Conservation (phyloP, 2,329 filamentous ascomycete genomes). For the Calonectria leucothoes region DNA sequence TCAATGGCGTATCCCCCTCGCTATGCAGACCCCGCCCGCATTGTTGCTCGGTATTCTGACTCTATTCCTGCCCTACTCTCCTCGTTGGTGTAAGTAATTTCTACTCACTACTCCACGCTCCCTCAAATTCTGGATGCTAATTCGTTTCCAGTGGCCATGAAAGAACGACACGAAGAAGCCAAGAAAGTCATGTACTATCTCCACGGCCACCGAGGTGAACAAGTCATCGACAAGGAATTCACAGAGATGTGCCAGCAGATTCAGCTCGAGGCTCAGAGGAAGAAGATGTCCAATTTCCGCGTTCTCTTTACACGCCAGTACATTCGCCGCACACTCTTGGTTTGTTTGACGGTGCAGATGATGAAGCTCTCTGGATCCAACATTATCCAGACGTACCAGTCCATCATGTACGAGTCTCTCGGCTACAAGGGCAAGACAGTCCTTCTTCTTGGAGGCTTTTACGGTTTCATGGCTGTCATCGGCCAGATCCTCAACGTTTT, state of each 20-base stretch:
- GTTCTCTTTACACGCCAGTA: constrained; percentile 44
- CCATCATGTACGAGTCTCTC: constrained; percentile 53
- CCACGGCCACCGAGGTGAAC: constrained; percentile 16
- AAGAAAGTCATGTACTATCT: constrained; percentile 23
- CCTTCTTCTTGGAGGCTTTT: constrained; percentile 60
- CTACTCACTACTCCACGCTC: no score
- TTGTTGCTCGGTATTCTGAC: constrained; percentile 35
- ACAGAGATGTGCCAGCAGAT: constrained; percentile 24
- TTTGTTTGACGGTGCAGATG: constrained; percentile 45
- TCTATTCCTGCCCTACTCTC: constrained; percentile 40
- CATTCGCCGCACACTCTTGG: constrained; percentile 41
- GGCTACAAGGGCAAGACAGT: constrained; percentile 60
- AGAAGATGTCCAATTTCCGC: constrained; percentile 5
- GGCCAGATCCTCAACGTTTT: constrained; percentile 47
- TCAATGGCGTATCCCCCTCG: constrained; percentile 51
- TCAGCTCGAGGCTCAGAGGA: constrained; percentile 19
- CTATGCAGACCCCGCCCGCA: constrained; percentile 46
- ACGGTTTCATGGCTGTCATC: constrained; percentile 47
- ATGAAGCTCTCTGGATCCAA: constrained; percentile 45
- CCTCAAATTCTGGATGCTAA: background rate
- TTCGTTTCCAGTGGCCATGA: constrained; percentile 2
- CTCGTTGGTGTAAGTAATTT: constrained; percentile 37
- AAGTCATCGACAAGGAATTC: constrained; percentile 20
- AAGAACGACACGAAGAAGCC: constrained; percentile 22
- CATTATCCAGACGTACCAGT: constrained; percentile 49